A percentile compares a stretch with the other conserved stretches of the same genome.
These are phyloP conservation scores for Aspergillus panamensis DNA, from an alignment of 495 filamentous ascomycete genomes.

Conservation along the genomic window DNA sequence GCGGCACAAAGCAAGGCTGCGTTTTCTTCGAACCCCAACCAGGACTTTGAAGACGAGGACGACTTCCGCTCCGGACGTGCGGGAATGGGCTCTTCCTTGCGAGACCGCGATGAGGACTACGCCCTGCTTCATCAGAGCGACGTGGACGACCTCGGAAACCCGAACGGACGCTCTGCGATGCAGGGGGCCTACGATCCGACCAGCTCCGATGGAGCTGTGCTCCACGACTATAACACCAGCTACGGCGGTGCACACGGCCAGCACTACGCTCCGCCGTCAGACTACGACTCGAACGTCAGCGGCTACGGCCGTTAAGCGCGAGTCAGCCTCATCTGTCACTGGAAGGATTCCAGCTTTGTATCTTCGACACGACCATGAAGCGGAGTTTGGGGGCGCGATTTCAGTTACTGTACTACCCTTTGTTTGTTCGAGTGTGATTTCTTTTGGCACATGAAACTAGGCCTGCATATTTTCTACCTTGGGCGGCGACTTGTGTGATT, in stretches of 20 bases:
- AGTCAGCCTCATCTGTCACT: not conserved
- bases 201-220: constrained; percentile 29
- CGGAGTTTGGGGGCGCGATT: constrained; percentile 36
- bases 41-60: constrained; percentile 49
- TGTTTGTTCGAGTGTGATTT: constrained; percentile 14
- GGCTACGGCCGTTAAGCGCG: constrained; percentile 27
- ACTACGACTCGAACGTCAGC: constrained; percentile 23
- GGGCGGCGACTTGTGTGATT: constrained; percentile 3
- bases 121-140: constrained; percentile 46
- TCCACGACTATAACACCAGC: constrained; percentile 45
- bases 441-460: not conserved
- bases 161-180: constrained; percentile 35
- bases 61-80: constrained; percentile 46
- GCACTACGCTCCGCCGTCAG: constrained; percentile 34
- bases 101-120: constrained; percentile 46
- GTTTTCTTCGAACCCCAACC: constrained; percentile 48
- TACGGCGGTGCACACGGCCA: constrained; percentile 47
- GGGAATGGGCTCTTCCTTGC: constrained; percentile 32
- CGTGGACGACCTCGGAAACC: constrained; percentile 39
- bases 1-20: constrained; percentile 48
- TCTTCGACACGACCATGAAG: constrained; percentile 35
- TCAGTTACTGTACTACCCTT: constrained; percentile 22
- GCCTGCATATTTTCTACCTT: constrained; percentile 2
- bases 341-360: constrained; percentile 23
- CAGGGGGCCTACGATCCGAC: constrained; percentile 43